phyloP scores from a whole-genome alignment of 305 asterid genomes.

The Ajuga reptans region DNA sequence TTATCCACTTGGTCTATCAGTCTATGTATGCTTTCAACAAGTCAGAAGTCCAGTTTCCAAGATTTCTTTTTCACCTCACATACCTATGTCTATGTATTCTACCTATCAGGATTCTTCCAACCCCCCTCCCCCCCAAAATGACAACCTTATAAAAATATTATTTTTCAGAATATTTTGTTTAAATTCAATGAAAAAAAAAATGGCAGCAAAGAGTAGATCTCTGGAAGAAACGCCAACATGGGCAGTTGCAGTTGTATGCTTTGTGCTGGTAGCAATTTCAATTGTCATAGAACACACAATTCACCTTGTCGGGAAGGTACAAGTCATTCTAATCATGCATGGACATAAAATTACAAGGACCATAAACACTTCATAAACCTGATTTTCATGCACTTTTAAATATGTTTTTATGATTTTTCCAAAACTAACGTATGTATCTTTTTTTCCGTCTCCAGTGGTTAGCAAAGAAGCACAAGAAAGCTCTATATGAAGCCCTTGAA shows the following conservation, averaged over 20 bases:
- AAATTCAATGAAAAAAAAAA: not conserved
- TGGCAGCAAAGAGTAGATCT: conserved; percentile 39
- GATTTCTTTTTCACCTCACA: not conserved
- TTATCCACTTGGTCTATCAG: no score
- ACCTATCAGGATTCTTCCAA: not conserved
- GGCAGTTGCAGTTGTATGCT: conserved; percentile 62
- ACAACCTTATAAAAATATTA: not conserved
- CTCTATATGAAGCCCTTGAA: conserved; percentile 47
- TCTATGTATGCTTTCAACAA: not conserved
- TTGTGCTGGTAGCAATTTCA: conserved; percentile 39
- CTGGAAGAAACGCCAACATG: conserved; percentile 60
- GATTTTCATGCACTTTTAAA: not conserved
- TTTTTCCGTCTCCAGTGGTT: conserved; percentile 31
- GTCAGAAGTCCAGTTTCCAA: conserved; percentile 23
- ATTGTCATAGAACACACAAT: conserved; percentile 36
- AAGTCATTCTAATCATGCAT: not conserved
- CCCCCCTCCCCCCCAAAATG: not conserved
- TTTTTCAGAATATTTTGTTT: no score
- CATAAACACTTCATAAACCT: not conserved
- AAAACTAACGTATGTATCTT: not conserved
- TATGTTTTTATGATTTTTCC: not conserved
- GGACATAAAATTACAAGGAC: not conserved
- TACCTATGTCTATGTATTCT: not conserved
- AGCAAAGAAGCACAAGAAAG: conserved; percentile 29
- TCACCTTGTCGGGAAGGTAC: conserved; percentile 48